Conservation (phyloP, 352 stramenopile genomes). For the Pythium myriotylum region DNA sequence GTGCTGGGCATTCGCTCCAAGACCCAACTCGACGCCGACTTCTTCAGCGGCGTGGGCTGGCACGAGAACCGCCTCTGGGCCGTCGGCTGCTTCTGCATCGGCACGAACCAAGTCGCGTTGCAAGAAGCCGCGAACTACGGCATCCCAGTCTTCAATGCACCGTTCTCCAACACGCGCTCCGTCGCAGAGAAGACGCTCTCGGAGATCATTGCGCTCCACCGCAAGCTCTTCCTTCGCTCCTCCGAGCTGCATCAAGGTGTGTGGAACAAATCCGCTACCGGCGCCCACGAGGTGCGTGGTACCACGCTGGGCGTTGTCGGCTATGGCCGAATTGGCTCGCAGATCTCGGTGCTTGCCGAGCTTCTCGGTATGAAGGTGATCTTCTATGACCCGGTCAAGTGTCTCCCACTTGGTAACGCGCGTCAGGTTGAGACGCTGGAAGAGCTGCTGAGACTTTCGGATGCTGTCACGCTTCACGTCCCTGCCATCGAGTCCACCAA, state of each 20-base stretch:
- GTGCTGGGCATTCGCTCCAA: conserved; percentile 85
- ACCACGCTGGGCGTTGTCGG: conserved; percentile 81
- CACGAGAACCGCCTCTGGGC: conserved; percentile 80
- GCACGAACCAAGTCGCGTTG: conserved; percentile 82
- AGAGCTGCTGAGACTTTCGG: conserved; percentile 80
- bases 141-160: conserved; percentile 85
- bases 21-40: conserved; percentile 76
- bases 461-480: conserved; percentile 96
- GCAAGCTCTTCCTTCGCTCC: conserved; percentile 81
- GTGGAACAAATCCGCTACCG: conserved; percentile 82
- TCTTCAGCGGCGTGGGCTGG: conserved; percentile 80
- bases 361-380: conserved; percentile 94
- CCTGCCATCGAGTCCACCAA: conserved; percentile 92
- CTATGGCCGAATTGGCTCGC: conserved; percentile 83
- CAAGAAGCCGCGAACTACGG: conserved; percentile 54
- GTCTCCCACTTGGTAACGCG: conserved; percentile 68
- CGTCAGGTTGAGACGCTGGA: conserved; percentile 86
- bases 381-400: conserved; percentile 93
- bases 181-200: conserved; percentile 85
- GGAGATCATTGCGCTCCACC: conserved; percentile 81
- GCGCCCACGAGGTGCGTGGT: conserved; percentile 78
- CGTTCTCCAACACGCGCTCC: conserved; percentile 87
- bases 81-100: conserved; percentile 84
- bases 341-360: conserved; percentile 81
- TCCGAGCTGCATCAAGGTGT: conserved; percentile 74